Evolutionary conservation across 2,329 filamentous ascomycete species (phyloP), one percentile per base, ranked within the genome.

Genomic region (Gyromitra esculenta): DNA sequence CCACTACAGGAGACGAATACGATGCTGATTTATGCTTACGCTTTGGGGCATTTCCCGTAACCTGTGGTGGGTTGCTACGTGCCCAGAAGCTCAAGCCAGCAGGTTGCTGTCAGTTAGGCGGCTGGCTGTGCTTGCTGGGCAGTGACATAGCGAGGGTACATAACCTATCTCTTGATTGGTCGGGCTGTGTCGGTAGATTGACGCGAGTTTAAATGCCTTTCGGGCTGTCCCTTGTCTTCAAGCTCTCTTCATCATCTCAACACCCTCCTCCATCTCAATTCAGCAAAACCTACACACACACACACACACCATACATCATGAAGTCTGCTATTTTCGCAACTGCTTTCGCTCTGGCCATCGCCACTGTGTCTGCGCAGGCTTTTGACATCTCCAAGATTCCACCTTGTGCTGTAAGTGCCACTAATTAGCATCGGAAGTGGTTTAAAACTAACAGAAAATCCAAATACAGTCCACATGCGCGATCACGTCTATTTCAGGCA

Each of bases 301-400:
- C 9, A 21, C 66, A 54, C 70, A 57, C 41, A 35, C 25, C 21
- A 1, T 52, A 73, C 25, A 63, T 9, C n/a, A 76, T 76, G 74
- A 76, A 76, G 70, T 31, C 15, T n/a, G 39, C 64, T 13, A 39
- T 69, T 50, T 56, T 67, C 56, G 56, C 21, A 9, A 60, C 66
- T 6, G 54, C 35, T 50, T 56, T 67, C 25, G 62, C 59, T 79
- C 83, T 89, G 11, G 85, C 87, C 75, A 85, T 87, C 78, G 83
- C 84, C 77, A 82, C 85, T 37, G 84, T 81, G n/a, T 78, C 80
- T 64, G 87, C 87, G 50, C 87, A 88, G 81, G 80, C 79, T 50
- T 81, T 86, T 72, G 79, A 81, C 41, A 81, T 77, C 9, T 6
- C 9, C 15, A 11, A n/a, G 0, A 59, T 73, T 35, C 63, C 70